Base-by-base conservation (phyloP, 768 basidiomycete genomes). In the Tylopilus intermedius region DNA sequence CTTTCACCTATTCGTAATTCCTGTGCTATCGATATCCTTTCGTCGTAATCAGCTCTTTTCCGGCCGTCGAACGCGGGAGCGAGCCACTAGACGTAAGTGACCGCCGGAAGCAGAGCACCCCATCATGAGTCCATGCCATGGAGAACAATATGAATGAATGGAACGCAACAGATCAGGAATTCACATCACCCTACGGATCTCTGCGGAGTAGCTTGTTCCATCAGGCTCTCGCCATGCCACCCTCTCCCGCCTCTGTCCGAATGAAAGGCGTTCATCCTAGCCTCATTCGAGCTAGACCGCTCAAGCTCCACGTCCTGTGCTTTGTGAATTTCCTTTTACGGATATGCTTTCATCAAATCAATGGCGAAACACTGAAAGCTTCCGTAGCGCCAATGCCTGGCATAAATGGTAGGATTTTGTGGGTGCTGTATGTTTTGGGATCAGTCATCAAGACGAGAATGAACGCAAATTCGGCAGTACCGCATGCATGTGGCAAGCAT, bases 11-110 rank as follows among this genome's bases (percentile, higher is more conserved):
- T 59, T 54, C 49, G 58, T 51, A 47, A 66, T 59, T 53, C 51
- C 54, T 50, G 51, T 56, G 48, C 53, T 58, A 60, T 64, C 67
- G 56, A 55, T 62, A 56, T 47, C 49, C 49, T 45, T 24, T 42
- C 21, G n/a, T 54, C 43, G 49, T 53, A 57, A 61, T 51, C 47
- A 49, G 43, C 18, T 51, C 21, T 33, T 57, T 18, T 56, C 49
- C 58, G 53, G 53, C 61, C 58, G 55, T 61, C 54, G 29, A 58
- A 56, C 59, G 58, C 67, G 67, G 67, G 57, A 70, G 67, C 67
- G 67, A 67, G 62, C 56, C 54, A 62, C 57, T 38, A 54, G 56
- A 68, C 67, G 66, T 68, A 68, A 68, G 58, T 63, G 62, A 63
- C 53, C 59, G 42, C 49, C 60, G 55, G 60, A 57, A 62, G 52